These are phyloP conservation scores for Aphanomyces cochlioides DNA, from an alignment of 352 stramenopile species.

Conservation along the genomic window DNA sequence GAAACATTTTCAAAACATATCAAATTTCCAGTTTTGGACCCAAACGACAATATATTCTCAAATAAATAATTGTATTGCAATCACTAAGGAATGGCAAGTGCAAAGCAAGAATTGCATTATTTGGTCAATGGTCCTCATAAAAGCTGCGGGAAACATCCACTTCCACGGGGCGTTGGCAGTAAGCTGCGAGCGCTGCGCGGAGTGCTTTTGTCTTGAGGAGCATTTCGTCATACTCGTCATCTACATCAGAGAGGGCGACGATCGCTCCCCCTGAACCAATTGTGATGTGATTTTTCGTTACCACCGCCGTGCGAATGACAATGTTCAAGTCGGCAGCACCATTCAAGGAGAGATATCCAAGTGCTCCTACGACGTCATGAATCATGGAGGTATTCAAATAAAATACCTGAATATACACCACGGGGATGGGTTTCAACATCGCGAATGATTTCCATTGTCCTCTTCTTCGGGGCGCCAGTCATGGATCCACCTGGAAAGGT, in stretches of 20 bases:
- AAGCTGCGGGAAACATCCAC: slow-evolving; percentile 25
- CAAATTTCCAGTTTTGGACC: too few relatives aligned
- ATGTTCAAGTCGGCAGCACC: slow-evolving; percentile 96
- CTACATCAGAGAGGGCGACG: slow-evolving; percentile 89
- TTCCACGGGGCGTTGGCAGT: background rate
- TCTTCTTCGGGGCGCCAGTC: slow-evolving; percentile 96
- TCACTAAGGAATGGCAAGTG: too few relatives aligned
- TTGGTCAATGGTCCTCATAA: slow-evolving; percentile 33
- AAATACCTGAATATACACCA: slow-evolving; percentile 91
- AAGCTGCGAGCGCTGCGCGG: slow-evolving; percentile 43
- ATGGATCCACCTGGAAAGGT: slow-evolving; percentile 97
- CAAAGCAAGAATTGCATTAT: too few relatives aligned
- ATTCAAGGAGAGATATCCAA: slow-evolving; percentile 95
- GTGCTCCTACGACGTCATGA: slow-evolving; percentile 31
- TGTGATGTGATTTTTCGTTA: slow-evolving; percentile 70
- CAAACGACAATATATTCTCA: too few relatives aligned
- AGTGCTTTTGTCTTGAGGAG: slow-evolving; percentile 83
- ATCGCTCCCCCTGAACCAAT: slow-evolving; percentile 96
- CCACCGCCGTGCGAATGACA: slow-evolving; percentile 94
- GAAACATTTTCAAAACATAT: too few relatives aligned
- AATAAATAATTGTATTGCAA: too few relatives aligned
- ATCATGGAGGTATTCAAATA: too few relatives aligned
- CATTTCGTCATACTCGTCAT: slow-evolving; percentile 94
- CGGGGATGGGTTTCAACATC: slow-evolving; percentile 82
- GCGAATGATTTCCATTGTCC: slow-evolving; percentile 95